These are phyloP conservation scores for Volvox africanus DNA, from an alignment of 139 green algal genomes.

Conservation along the genomic window DNA sequence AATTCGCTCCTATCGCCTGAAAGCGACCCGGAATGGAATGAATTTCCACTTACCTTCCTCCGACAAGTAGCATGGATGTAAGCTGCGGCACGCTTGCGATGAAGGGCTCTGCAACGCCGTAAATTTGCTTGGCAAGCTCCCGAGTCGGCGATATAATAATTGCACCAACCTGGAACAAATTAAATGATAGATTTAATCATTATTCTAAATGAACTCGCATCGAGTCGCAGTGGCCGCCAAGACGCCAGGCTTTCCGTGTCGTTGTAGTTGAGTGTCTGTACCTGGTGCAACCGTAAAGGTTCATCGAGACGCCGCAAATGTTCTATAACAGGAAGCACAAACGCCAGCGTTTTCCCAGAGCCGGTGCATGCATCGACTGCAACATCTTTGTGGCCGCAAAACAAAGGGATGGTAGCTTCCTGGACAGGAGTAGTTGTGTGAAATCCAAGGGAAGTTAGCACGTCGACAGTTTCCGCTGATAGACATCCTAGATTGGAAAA, in stretches of 20 bases:
- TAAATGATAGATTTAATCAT: not conserved
- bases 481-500: constrained; percentile 59
- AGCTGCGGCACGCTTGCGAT: constrained; percentile 71
- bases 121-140: constrained; percentile 95
- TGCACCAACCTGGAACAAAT: constrained; percentile 82
- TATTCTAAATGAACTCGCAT: not conserved
- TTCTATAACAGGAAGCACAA: constrained; percentile 95
- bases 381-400: constrained; percentile 96
- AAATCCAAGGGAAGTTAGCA: constrained; percentile 78
- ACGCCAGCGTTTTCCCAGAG: constrained; percentile 89
- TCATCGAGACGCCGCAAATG: constrained; percentile 81
- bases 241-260: too few relatives aligned
- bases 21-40: too few relatives aligned
- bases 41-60: constrained; percentile 76
- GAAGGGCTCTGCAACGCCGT: constrained; percentile 86
- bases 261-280: constrained; percentile 10
- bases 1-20: too few relatives aligned
- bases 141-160: constrained; percentile 94
- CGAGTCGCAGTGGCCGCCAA: not conserved
- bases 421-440: constrained; percentile 90
- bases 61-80: constrained; percentile 77
- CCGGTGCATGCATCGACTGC: constrained; percentile 96
- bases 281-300: constrained; percentile 83
- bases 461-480: constrained; percentile 65
- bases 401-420: constrained; percentile 92